Conservation (phyloP, 805 yeast genomes). For the Cyberlindnera americana region DNA sequence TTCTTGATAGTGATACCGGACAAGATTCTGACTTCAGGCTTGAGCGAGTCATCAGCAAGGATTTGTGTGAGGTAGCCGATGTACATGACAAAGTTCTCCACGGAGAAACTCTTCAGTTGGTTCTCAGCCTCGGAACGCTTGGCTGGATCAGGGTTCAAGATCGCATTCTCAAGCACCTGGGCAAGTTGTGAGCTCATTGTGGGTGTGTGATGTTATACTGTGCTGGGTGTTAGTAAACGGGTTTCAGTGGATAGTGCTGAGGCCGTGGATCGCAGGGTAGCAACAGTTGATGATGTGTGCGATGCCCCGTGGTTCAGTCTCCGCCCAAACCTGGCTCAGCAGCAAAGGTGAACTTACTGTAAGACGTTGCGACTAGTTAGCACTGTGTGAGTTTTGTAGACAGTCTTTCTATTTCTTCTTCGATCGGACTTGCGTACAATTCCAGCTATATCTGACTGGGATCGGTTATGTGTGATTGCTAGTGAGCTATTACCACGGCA, state of each 20-base stretch:
- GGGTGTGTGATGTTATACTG: not conserved
- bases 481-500: too few species aligned
- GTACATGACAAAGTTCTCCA: constrained; percentile 73
- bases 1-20: constrained; percentile 89
- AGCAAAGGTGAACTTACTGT: too few species aligned
- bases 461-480: too few species aligned
- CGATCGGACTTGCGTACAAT: not conserved
- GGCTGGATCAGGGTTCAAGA: constrained; percentile 61
- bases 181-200: constrained; percentile 14
- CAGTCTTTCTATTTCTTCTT: too few species aligned
- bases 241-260: too few species aligned
- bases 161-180: constrained; percentile 72
- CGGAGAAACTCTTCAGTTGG: constrained; percentile 66
- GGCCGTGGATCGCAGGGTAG: too few species aligned
- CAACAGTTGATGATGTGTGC: too few species aligned
- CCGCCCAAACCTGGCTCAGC: too few species aligned
- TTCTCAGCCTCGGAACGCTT: constrained; percentile 76
- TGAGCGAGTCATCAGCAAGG: constrained; percentile 59
- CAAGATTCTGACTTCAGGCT: constrained; percentile 82
- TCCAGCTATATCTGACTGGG: too few species aligned
- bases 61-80: constrained; percentile 67
- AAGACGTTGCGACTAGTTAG: constrained; percentile 1
- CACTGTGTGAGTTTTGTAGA: not conserved
- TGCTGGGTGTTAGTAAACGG: too few species aligned
- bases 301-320: too few species aligned